Conservation (phyloP, 176 grass and related monocot genomes). For the sorghum (Sorghum bicolor) region DNA sequence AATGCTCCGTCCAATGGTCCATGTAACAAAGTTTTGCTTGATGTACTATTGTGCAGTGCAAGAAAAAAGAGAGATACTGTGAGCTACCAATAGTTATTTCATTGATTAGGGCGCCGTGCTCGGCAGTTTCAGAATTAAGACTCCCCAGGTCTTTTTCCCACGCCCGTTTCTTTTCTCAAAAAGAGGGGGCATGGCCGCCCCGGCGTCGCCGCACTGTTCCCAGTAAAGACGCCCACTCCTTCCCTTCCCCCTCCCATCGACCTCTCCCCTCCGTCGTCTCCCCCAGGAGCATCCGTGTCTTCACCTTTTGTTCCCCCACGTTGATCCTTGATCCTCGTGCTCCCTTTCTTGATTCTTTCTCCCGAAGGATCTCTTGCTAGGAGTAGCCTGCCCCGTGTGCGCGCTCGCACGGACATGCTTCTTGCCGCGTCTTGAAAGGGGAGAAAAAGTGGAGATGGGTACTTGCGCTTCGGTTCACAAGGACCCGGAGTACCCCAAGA, state of each 20-base stretch:
- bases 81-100: background rate
- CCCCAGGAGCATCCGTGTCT: slow-evolving; percentile 20
- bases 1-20: background rate
- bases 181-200: slow-evolving; percentile 20
- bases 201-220: slow-evolving; percentile 26
- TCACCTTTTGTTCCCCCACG: background rate
- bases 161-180: slow-evolving; percentile 33
- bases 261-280: background rate
- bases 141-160: background rate
- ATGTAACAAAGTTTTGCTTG: background rate
- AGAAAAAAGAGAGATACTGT: background rate
- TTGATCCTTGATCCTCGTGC: background rate
- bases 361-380: slow-evolving; percentile 1
- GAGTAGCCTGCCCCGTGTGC: slow-evolving; percentile 1
- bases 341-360: slow-evolving; percentile 18
- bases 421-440: slow-evolving; percentile 8
- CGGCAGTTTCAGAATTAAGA: background rate
- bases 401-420: background rate
- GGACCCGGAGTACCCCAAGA: slow-evolving; percentile 43
- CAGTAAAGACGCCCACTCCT: slow-evolving; percentile 36
- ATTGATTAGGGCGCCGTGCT: background rate
- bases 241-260: background rate
- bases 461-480: slow-evolving; percentile 74
- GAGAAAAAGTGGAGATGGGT: slow-evolving; percentile 55
- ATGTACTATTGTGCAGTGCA: background rate